Evolutionary conservation across 2,329 filamentous ascomycete genomes (phyloP), one percentile per base, ranked within the genome.

Genomic region (Pochonia chlamydosporia): DNA sequence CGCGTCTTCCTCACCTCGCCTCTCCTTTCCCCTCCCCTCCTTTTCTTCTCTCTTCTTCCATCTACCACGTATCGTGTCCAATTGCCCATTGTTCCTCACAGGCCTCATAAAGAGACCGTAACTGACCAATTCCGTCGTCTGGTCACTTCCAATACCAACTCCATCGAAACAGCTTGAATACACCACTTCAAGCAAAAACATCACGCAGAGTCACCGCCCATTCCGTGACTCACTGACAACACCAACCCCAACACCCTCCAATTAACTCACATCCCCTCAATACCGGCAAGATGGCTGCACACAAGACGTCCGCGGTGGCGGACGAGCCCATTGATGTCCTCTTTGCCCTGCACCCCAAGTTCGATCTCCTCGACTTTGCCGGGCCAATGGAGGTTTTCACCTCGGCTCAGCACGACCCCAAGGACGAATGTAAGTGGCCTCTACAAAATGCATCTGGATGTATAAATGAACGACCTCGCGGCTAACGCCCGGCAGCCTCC

Each of bases 261-360:
- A 44, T 52, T 43, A 48, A 53, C 42, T 50, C 50, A 45, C 45
- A 49, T 47, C 37, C 47, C n/a, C n/a, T n/a, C 56, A 50, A 44
- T 53, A 39, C 36, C 44, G 54, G 36, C 70, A 78, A 66, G 66
- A 82, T 82, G 78, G 73, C 63, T 70, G 68, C 75, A 63, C 66
- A 66, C 62, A 81, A 81, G 73, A 71, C 68, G 56, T 78, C 76
- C 65, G 76, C 77, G 62, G 75, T 78, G 64, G 70, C 72, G 59
- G 77, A 81, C 61, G 62, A 65, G 50, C 77, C 77, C 55, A 69
- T 82, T 59, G 72, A 81, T 54, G 75, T 82, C 55, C 75, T 82
- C 61, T 74, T 82, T 65, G 78, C 73, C 57, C 71, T 82, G 57
- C 78, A 82, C 46, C 66, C 72, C 61, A 78, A 79, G 62, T 82